A percentile compares a stretch with the other conserved stretches of the same genome.
Evolutionary conservation across 768 basidiomycete genomes (phyloP).

Genomic region (Tricholoma matsutake): DNA sequence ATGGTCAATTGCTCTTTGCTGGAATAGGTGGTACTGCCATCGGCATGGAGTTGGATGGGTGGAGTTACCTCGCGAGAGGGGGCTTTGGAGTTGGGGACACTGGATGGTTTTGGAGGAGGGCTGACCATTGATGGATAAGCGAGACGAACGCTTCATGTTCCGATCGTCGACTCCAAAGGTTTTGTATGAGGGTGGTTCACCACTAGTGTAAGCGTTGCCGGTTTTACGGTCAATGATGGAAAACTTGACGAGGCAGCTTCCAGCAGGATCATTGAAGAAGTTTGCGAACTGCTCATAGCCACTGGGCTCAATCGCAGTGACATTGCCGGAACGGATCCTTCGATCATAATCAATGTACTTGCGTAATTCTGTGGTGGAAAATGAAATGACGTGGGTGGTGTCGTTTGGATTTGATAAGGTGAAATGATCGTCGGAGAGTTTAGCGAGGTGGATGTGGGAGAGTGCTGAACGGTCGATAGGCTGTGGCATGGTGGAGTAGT

Average conservation of each 20-base stretch:
- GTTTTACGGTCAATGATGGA: too few relatives aligned
- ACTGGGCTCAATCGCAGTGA: neutral
- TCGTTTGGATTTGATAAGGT: neutral
- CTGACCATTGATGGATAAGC: too few relatives aligned
- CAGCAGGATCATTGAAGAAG: neutral
- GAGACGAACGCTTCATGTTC: too few relatives aligned
- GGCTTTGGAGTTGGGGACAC: too few relatives aligned
- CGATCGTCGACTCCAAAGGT: too few relatives aligned
- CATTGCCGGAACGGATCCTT: neutral
- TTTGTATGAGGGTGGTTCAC: too few relatives aligned
- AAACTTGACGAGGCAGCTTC: neutral
- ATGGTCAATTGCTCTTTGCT: too few relatives aligned
- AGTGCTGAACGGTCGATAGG: neutral
- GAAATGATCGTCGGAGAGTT: neutral
- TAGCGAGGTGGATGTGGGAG: neutral
- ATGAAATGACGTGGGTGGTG: neutral
- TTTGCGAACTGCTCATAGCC: neutral
- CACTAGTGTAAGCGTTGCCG: too few relatives aligned
- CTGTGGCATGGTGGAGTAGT: neutral
- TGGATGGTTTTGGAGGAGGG: too few relatives aligned
- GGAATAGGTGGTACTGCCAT: too few relatives aligned
- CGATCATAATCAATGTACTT: neutral
- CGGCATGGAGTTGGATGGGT: too few relatives aligned
- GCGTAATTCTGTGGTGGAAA: neutral
- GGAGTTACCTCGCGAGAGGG: too few relatives aligned